phyloP scores from a whole-genome alignment of 768 basidiomycete species.

The Boletellus ananas region DNA sequence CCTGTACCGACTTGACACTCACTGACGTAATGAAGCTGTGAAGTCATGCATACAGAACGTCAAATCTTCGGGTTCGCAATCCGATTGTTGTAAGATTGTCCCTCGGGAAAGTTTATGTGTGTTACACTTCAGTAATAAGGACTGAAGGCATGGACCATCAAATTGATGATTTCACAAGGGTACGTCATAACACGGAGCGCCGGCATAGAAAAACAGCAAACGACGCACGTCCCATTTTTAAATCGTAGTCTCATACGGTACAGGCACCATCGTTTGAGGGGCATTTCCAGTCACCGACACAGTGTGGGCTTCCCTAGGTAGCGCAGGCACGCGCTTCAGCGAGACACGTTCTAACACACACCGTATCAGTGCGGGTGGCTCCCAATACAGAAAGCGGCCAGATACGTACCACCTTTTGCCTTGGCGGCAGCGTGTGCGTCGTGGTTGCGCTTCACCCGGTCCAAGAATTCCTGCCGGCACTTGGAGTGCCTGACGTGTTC shows the following conservation, averaged over 20 bases:
- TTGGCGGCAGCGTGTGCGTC: constrained; percentile 79
- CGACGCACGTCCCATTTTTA: constrained; percentile 42
- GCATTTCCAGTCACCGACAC: constrained; percentile 72
- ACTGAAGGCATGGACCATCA: not conserved
- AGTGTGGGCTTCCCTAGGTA: constrained; percentile 74
- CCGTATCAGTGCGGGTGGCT: not conserved
- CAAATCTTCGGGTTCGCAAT: too few relatives aligned
- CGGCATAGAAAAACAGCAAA: constrained; percentile 15
- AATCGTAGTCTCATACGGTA: constrained; percentile 96
- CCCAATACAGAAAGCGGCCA: not conserved
- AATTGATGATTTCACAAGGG: too few relatives aligned
- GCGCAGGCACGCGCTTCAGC: constrained; percentile 81
- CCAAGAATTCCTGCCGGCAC: constrained; percentile 96
- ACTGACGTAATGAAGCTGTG: too few relatives aligned
- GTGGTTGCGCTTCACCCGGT: constrained; percentile 91
- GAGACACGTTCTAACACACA: constrained; percentile 60
- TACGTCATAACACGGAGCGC: constrained; percentile 10
- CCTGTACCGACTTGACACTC: too few relatives aligned
- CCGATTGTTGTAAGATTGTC: too few relatives aligned
- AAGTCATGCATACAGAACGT: too few relatives aligned
- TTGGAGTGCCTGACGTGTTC: constrained; percentile 97
- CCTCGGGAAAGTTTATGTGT: too few relatives aligned
- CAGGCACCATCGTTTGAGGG: constrained; percentile 90
- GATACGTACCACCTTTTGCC: constrained; percentile 75
- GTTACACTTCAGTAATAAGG: not conserved